Base-by-base conservation (phyloP, 1,284 basidiomycete species). In the Puccinia triticina region DNA sequence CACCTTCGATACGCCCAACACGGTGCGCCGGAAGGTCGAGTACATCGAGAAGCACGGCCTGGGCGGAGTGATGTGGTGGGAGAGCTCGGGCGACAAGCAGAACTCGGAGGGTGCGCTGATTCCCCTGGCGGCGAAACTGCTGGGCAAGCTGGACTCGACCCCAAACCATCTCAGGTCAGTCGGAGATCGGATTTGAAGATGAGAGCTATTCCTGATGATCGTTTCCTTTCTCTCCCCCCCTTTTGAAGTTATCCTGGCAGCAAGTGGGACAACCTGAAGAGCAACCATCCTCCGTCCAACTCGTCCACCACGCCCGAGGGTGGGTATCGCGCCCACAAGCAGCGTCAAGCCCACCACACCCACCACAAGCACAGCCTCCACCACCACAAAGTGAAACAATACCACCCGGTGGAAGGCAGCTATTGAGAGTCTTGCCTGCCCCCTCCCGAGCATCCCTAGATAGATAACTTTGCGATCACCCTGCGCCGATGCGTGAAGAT, bases 51-150 rank as follows among this genome's bases (percentile, higher is more conserved):
- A 64, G 26, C 59, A 59, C 16, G 61, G 74, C 18, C 59, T 82
- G 14, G 81, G 81, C 40, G 81, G 81, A 32, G 81, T 82, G 12
- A 82, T 82, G 81, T 82, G 81, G 81, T 82, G 81, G 81, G 81
- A 82, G 71, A 82, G 81, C 61, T 82, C 81, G 0, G 81, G 72
- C 34, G 81, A 82, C 32, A 82, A 82, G 48, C 40, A 71, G 14
- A 53, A 61, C 11, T 64, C 59, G 21, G 74, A 64, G 16, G 67
- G 59, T 18, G 72, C 81, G 3, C 32, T 82, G 37, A 77, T 82
- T 40, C 81, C 81, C 10, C 43, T 82, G 64, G 81, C 81, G 53
- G 81, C 81, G 12, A 67, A 74, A n/a, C 46, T 67, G 50, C 64
- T 82, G 53, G 81, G 81, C n/a, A 76, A 69, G 16, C 61, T 82